Evolutionary conservation across 106 monocot species (phyloP).

Genomic region (Dendrobium catenatum): DNA sequence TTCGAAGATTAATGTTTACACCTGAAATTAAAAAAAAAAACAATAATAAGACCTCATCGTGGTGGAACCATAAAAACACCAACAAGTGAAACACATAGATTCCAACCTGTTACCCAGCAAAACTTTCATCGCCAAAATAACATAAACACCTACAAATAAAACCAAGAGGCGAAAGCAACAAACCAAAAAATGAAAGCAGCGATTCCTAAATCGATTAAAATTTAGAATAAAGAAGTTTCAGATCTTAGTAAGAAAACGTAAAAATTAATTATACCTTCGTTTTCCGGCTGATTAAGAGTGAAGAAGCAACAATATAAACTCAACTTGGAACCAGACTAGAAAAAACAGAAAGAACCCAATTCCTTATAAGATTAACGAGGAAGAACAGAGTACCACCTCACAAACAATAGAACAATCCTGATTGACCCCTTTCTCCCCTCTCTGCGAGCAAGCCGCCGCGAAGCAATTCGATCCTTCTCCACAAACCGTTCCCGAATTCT

Average conservation of each 20-base stretch:
- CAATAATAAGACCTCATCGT: not conserved
- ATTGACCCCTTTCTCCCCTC: conserved; percentile 87
- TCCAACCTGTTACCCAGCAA: too few species aligned
- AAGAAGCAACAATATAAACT: not conserved
- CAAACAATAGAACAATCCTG: conserved; percentile 89
- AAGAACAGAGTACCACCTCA: conserved; percentile 37
- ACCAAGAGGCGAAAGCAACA: not conserved
- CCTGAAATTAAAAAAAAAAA: not conserved
- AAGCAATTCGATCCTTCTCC: conserved; percentile 39
- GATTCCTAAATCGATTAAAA: too few species aligned
- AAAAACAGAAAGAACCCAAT: not conserved
- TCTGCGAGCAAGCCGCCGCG: conserved; percentile 52
- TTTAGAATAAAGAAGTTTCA: too few species aligned
- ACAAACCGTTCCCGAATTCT: conserved; percentile 44
- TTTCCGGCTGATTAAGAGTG: not conserved
- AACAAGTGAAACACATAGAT: too few species aligned
- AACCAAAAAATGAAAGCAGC: not conserved
- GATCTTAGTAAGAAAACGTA: too few species aligned
- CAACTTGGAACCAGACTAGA: not conserved
- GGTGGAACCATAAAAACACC: too few species aligned
- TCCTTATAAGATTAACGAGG: not conserved
- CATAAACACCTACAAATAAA: not conserved
- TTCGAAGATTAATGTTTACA: not conserved
- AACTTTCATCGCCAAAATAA: too few species aligned
- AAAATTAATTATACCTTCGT: not conserved